Evolutionary conservation across 768 basidiomycete species (phyloP).

Genomic region (Leccinum olivaceopallidum): DNA sequence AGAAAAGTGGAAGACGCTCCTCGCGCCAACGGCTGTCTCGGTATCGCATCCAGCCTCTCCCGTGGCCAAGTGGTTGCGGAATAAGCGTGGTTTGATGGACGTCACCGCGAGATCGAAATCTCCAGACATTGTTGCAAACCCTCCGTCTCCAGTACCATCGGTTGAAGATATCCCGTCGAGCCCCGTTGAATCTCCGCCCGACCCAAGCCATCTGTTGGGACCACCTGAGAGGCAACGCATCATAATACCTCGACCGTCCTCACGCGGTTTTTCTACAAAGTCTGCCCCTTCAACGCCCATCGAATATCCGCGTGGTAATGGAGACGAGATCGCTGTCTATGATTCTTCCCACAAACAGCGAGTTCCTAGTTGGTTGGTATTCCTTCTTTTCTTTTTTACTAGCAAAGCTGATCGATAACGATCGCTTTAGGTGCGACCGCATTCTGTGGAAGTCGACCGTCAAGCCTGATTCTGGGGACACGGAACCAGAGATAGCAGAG

Average conservation of each 20-base stretch:
- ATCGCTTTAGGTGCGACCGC: slow-evolving; percentile 70
- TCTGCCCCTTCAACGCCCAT: slow-evolving; percentile 32
- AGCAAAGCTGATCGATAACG: slow-evolving; percentile 4
- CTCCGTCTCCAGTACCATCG: slow-evolving; percentile 26
- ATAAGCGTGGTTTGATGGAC: slow-evolving; percentile 24
- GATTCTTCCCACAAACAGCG: slow-evolving; percentile 81
- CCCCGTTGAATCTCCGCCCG: slow-evolving; percentile 18
- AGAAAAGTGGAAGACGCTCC: slow-evolving; percentile 51
- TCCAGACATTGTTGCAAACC: slow-evolving; percentile 27
- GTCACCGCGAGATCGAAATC: slow-evolving; percentile 16
- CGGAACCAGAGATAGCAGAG: slow-evolving; percentile 37
- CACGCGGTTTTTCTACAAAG: slow-evolving; percentile 31
- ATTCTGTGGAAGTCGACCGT: slow-evolving; percentile 82
- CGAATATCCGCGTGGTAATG: slow-evolving; percentile 38
- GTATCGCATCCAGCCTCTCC: slow-evolving; percentile 31
- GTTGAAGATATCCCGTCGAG: slow-evolving; percentile 26
- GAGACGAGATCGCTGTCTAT: slow-evolving; percentile 65
- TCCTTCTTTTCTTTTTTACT: neutral
- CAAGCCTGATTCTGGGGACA: slow-evolving; percentile 43
- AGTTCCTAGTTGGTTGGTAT: slow-evolving; percentile 77
- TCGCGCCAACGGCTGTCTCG: slow-evolving; percentile 37
- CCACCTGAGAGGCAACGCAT: slow-evolving; percentile 23
- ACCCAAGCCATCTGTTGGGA: slow-evolving; percentile 17
- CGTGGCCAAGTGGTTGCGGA: slow-evolving; percentile 32
- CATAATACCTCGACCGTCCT: slow-evolving; percentile 26